Evolutionary conservation across 441 rosid genomes (phyloP), one percentile per base, ranked within the genome.

Genomic region (Pelargonium fulgidum): DNA sequence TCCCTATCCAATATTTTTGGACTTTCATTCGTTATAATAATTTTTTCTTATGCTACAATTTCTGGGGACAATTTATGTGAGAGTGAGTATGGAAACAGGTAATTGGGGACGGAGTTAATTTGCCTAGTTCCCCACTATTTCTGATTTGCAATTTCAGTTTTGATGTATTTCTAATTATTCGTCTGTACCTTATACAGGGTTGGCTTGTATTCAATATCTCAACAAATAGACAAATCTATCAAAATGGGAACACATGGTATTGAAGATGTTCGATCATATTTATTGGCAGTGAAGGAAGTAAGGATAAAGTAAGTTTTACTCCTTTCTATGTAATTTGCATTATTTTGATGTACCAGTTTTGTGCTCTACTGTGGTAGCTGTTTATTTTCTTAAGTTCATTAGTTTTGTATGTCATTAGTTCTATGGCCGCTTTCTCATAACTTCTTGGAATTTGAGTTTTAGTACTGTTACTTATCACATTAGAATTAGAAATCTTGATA

Each of bases 191-290:
- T 72, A 33, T 81, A 75, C 90, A 94, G 98, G 94, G 93, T 97
- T 45, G 88, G 68, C 68, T 82, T 89, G 83, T 84, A 81, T 69
- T 85, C 99, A 0, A 98, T 92, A 76, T 89, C 99, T 5, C 85
- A 92, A 68, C 81, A 91, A 66, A 92, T 95, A 72, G 70, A 87
- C 50, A 76, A 72, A 68, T 82, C 93, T 44, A 92, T 95, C 59
- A 79, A 89, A 59, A 67, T 79, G 13, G 81, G 80, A 79, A 92
- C 98, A 24, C 75, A 71, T 62, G 95, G 83, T 22, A 87, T 92
- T 78, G 87, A 83, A 36, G 98, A 95, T 86, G 96, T 90, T 69
- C 93, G 97, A 64, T 78, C 93, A 33, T 95, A 92, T 77, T 77
- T 95, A 59, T 72, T 86, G 89, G 80, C 83, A 42, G 74, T 95